Conservation (phyloP, 2,329 filamentous ascomycete genomes). For the Penicillium sp. region DNA sequence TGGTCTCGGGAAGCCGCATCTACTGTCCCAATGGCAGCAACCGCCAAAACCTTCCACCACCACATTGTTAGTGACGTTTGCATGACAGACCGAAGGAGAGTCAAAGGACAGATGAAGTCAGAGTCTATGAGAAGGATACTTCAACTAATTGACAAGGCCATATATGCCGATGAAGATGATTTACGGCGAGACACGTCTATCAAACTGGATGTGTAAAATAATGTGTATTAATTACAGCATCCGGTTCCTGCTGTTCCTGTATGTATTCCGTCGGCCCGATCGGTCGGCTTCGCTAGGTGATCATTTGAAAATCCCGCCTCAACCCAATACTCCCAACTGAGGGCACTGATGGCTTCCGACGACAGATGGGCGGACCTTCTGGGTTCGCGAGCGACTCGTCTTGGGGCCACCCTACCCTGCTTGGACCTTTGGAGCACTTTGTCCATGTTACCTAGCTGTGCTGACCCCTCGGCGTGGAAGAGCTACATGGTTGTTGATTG, state of each 20-base stretch:
- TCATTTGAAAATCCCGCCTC: background rate
- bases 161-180: background rate
- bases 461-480: background rate
- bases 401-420: background rate
- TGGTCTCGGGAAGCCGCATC: conserved; percentile 30
- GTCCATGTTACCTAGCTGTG: background rate
- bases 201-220: background rate
- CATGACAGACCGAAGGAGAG: background rate
- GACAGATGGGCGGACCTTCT: background rate
- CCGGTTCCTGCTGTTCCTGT: background rate
- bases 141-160: background rate
- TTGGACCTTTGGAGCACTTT: background rate
- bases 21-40: conserved; percentile 9
- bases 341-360: background rate
- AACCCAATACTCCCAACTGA: background rate
- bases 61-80: conserved; percentile 15
- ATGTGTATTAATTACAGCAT: no score
- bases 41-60: conserved; percentile 10
- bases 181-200: background rate
- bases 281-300: background rate
- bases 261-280: background rate
- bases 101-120: background rate
- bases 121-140: background rate
- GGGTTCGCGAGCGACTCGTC: background rate
- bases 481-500: background rate